Percentiles rank a stretch among this genome's conserved stretches.
Conservation (phyloP, 2,329 filamentous ascomycete genomes). For the Stachybotrys echinatus region DNA sequence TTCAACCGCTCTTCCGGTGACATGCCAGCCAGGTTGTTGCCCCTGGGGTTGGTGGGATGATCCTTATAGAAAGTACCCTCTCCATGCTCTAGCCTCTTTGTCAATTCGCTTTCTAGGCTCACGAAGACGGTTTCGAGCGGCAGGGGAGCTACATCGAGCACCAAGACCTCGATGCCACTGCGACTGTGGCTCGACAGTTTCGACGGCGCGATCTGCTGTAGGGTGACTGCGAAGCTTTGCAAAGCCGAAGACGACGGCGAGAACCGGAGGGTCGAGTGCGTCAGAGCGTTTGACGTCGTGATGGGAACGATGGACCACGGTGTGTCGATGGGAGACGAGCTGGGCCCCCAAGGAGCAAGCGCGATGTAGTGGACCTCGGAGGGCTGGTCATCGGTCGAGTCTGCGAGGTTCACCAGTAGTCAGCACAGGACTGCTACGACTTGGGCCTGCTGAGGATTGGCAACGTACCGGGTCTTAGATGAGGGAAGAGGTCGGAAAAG, state of each 20-base stretch:
- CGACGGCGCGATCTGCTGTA: slow-evolving; percentile 70
- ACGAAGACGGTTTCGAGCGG: slow-evolving; percentile 83
- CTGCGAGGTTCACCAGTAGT: slow-evolving; percentile 10
- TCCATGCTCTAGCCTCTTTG: slow-evolving; percentile 74
- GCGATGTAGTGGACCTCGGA: slow-evolving; percentile 58
- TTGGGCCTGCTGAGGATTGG: neutral
- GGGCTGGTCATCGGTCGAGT: slow-evolving; percentile 25
- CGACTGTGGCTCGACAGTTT: slow-evolving; percentile 68
- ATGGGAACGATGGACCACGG: slow-evolving; percentile 86
- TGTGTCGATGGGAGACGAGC: slow-evolving; percentile 51
- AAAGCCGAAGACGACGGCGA: slow-evolving; percentile 67
- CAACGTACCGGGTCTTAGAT: slow-evolving; percentile 46
- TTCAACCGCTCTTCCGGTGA: slow-evolving; percentile 54
- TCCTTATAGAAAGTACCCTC: slow-evolving; percentile 76
- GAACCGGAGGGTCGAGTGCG: slow-evolving; percentile 75
- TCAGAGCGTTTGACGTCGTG: slow-evolving; percentile 55
- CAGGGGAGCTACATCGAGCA: slow-evolving; percentile 75
- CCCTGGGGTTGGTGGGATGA: slow-evolving; percentile 39
- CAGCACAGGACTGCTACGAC: too few relatives aligned
- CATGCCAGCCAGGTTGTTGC: slow-evolving; percentile 26
- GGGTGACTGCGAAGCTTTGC: slow-evolving; percentile 70
- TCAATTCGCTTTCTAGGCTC: slow-evolving; percentile 73
- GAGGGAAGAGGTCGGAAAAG: slow-evolving; percentile 73
- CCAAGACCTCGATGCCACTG: slow-evolving; percentile 75
- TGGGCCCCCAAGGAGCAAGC: slow-evolving; percentile 68